Evolutionary conservation across 2,329 filamentous ascomycete species (phyloP).

Genomic region (Cladophialophora chaetospira): DNA sequence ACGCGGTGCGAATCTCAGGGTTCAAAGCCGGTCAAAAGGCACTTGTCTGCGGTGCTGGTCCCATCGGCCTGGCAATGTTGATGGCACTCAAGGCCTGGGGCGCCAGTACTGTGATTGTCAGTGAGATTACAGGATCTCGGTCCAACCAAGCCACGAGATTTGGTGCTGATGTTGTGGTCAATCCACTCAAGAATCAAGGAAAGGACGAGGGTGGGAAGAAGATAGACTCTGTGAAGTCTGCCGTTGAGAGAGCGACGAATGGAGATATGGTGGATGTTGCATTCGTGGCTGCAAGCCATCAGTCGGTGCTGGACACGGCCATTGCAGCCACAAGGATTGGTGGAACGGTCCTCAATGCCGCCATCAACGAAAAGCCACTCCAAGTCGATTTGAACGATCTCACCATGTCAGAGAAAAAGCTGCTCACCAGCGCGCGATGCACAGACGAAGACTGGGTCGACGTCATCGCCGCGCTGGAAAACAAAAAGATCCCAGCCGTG

Average conservation of each 20-base stretch:
- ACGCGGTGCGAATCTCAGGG: constrained; percentile 52
- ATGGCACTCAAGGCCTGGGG: constrained; percentile 48
- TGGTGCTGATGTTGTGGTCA: constrained; percentile 53
- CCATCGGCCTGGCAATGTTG: constrained; percentile 55
- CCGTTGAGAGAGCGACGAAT: not conserved
- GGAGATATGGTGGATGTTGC: constrained; percentile 50
- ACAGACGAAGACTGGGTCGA: constrained; percentile 50
- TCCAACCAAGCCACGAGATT: constrained; percentile 53
- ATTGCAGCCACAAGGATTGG: constrained; percentile 50
- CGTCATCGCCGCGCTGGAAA: constrained; percentile 46
- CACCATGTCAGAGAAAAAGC: constrained; percentile 54
- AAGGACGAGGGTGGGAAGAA: not conserved
- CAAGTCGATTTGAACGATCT: constrained; percentile 52
- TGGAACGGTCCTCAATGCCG: constrained; percentile 57
- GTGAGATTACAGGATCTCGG: constrained; percentile 43
- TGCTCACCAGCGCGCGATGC: constrained; percentile 45
- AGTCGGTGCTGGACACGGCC: constrained; percentile 51
- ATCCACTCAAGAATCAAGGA: constrained; percentile 39
- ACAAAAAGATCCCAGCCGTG: constrained; percentile 24
- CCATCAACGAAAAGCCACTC: constrained; percentile 56
- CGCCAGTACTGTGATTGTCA: constrained; percentile 52
- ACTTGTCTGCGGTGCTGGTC: constrained; percentile 54
- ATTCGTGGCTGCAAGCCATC: constrained; percentile 56
- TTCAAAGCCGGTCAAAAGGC: constrained; percentile 50
- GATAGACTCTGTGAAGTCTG: constrained; percentile 1